phyloP scores from a whole-genome alignment of 176 grass and related monocot species.

The Sorghum bicolor region DNA sequence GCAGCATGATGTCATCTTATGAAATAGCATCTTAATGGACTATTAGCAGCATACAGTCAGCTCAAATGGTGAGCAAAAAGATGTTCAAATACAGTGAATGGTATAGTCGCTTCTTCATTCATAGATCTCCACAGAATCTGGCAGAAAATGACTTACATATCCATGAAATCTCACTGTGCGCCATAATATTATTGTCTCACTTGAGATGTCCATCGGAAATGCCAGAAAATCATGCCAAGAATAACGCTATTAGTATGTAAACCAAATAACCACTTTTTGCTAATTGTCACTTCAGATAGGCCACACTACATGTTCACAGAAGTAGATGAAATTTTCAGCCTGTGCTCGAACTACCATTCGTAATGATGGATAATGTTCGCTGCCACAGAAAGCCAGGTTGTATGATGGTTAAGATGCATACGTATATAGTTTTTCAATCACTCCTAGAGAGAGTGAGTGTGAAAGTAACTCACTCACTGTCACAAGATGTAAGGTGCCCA shows the following conservation, averaged over 20 bases:
- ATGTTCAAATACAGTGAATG: background rate
- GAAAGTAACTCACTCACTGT: constrained; percentile 45
- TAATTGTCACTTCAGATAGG: constrained; percentile 16
- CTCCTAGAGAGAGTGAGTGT: constrained; percentile 28
- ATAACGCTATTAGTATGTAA: constrained; percentile 9
- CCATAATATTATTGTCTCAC: constrained; percentile 25
- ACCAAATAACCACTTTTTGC: constrained; percentile 25
- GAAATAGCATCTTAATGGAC: background rate
- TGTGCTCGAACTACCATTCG: constrained; percentile 1
- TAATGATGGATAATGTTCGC: constrained; percentile 28
- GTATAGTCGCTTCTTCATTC: background rate
- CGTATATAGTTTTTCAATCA: constrained; percentile 63
- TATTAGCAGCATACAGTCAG: background rate
- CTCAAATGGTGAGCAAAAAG: background rate
- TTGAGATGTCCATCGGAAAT: constrained; percentile 12
- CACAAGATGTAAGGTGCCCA: constrained; percentile 50
- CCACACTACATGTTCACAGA: constrained; percentile 11
- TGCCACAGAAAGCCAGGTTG: constrained; percentile 25
- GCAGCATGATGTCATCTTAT: background rate
- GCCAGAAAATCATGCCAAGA: background rate
- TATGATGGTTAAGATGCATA: constrained; percentile 68
- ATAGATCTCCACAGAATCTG: background rate
- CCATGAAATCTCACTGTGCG: constrained; percentile 11
- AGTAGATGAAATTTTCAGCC: constrained; percentile 34
- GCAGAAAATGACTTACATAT: constrained; percentile 18